These are phyloP conservation scores for Groenewaldozyma tartarivorans DNA, from an alignment of 805 yeast species.

Conservation along the genomic window DNA sequence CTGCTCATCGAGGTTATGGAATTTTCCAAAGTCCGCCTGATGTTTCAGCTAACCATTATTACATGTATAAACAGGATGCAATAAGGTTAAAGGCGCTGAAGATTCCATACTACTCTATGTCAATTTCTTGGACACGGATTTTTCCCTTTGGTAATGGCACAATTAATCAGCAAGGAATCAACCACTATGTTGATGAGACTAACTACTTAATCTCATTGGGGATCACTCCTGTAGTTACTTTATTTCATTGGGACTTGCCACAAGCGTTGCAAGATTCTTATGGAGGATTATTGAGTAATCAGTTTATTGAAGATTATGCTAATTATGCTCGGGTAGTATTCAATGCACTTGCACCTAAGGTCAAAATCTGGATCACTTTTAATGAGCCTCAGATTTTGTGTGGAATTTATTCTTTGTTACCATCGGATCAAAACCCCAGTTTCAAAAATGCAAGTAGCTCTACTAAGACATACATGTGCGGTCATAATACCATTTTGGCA, in stretches of 20 bases:
- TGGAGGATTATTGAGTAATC: constrained; percentile 21
- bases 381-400: constrained; percentile 25
- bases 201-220: constrained; percentile 20
- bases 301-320: constrained; percentile 26
- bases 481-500: constrained; percentile 17
- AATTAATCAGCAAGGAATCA: constrained; percentile 21
- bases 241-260: constrained; percentile 29
- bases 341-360: constrained; percentile 25
- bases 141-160: constrained; percentile 24
- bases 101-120: constrained; percentile 25
- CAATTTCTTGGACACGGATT: constrained; percentile 29
- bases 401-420: constrained; percentile 10
- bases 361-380: constrained; percentile 26
- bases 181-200: constrained; percentile 24
- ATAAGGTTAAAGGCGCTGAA: constrained; percentile 27
- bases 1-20: constrained; percentile 9
- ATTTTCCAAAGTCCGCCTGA: constrained; percentile 14
- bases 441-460: neutral
- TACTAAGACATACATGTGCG: constrained; percentile 8
- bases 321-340: constrained; percentile 27
- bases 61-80: constrained; percentile 28
- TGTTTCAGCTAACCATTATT: constrained; percentile 27
- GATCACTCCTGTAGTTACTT: constrained; percentile 24
- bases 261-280: constrained; percentile 16
- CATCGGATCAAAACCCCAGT: constrained; percentile 10